A percentile compares a stretch with the other conserved stretches of the same genome.
These are phyloP conservation scores for Candida dajiaensis DNA, from an alignment of 805 yeast genomes.

Conservation along the genomic window DNA sequence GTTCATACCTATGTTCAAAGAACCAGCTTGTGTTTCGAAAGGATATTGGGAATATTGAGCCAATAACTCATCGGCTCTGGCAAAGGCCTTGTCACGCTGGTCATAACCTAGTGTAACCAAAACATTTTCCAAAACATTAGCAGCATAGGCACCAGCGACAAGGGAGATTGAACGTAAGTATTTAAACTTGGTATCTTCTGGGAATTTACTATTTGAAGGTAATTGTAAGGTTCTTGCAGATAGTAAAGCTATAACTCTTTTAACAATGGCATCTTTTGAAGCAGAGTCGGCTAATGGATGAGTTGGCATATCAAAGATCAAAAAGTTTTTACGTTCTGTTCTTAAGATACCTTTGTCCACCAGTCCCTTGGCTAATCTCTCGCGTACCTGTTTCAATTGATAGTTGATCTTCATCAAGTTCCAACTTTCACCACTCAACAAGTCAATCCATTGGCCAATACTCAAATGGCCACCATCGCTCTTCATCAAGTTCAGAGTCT, in stretches of 20 bases:
- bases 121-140: conserved; percentile 91
- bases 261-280: conserved; percentile 75
- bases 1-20: conserved; percentile 68
- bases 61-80: conserved; percentile 89
- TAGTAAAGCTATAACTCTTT: conserved; percentile 64
- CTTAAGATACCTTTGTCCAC: conserved; percentile 96
- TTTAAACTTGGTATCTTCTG: conserved; percentile 60
- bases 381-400: conserved; percentile 96
- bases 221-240: conserved; percentile 64
- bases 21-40: conserved; percentile 53
- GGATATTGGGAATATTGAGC: conserved; percentile 83
- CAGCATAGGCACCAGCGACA: conserved; percentile 89
- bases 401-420: conserved; percentile 88
- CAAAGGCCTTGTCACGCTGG: conserved; percentile 85
- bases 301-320: conserved; percentile 96
- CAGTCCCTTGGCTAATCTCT: conserved; percentile 90
- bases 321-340: conserved; percentile 92
- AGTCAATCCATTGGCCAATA: conserved; percentile 88
- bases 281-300: conserved; percentile 89
- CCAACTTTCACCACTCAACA: conserved; percentile 96
- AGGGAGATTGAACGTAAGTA: conserved; percentile 74
- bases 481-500: conserved; percentile 86
- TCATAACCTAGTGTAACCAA: conserved; percentile 72
- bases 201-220: conserved; percentile 57
- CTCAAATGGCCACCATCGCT: conserved; percentile 71